Evolutionary conservation across 2,329 filamentous ascomycete genomes (phyloP).

Genomic region (Talaromyces sp.): DNA sequence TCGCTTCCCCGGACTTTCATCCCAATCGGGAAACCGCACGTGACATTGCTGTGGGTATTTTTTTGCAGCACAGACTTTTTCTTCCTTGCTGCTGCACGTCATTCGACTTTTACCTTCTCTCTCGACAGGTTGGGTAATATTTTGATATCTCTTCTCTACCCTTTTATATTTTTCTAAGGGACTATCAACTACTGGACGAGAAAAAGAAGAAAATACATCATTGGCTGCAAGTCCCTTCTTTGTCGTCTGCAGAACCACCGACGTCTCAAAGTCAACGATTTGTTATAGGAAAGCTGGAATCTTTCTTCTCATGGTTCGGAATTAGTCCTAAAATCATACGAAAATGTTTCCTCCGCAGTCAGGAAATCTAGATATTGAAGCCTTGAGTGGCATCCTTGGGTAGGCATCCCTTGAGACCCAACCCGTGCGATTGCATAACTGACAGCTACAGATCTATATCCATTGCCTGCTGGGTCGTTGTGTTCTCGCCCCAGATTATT

Average conservation of each 20-base stretch:
- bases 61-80: conserved; percentile 1
- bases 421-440: conserved; percentile 8
- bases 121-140: background rate
- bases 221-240: background rate
- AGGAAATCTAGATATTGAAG: conserved; percentile 73
- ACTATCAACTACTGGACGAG: background rate
- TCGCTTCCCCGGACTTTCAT: conserved; percentile 8
- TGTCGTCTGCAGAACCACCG: background rate
- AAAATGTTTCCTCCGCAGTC: conserved; percentile 35
- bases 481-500: conserved; percentile 95
- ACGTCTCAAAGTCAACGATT: background rate
- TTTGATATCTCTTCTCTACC: background rate
- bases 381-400: conserved; percentile 88
- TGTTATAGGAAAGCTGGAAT: background rate
- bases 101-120: background rate
- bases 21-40: conserved; percentile 6
- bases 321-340: background rate
- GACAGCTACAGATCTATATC: conserved; percentile 67
- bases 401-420: conserved; percentile 33
- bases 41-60: conserved; percentile 3
- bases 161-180: background rate
- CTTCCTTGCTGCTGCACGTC: background rate
- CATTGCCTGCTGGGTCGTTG: conserved; percentile 96
- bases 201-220: background rate
- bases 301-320: background rate